These are phyloP conservation scores for Phytopythium boreale DNA, from an alignment of 352 stramenopile species.

Conservation along the genomic window DNA sequence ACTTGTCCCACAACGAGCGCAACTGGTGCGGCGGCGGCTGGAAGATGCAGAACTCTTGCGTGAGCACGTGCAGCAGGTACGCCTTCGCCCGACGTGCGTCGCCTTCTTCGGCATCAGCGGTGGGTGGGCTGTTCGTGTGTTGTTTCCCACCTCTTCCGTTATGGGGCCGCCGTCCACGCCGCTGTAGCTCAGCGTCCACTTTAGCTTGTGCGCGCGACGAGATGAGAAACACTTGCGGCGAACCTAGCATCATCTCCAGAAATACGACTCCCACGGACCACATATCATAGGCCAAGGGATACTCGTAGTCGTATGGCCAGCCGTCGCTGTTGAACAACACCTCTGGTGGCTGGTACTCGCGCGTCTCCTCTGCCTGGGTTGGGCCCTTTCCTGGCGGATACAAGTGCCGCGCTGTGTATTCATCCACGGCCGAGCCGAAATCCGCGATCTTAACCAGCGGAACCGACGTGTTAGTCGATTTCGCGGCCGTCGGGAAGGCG, in stretches of 20 bases:
- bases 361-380: conserved; percentile 89
- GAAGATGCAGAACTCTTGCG: conserved; percentile 84
- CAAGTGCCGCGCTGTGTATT: conserved; percentile 69
- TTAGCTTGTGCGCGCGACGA: conserved; percentile 87
- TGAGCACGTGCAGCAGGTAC: conserved; percentile 78
- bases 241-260: conserved; percentile 94
- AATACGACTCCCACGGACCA: conserved; percentile 95
- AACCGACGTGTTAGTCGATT: conserved; percentile 11
- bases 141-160: conserved; percentile 20
- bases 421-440: conserved; percentile 86
- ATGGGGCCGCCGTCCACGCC: conserved; percentile 18
- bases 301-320: conserved; percentile 54
- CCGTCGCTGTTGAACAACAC: conserved; percentile 66
- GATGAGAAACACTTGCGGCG: conserved; percentile 85
- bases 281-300: conserved; percentile 82
- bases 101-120: neutral
- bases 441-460: conserved; percentile 79
- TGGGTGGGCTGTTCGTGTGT: conserved; percentile 2
- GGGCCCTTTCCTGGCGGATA: conserved; percentile 68
- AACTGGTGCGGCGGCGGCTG: conserved; percentile 55
- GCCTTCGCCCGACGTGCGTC: conserved; percentile 38
- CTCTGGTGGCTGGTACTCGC: conserved; percentile 95
- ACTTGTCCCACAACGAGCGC: conserved; percentile 55
- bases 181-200: conserved; percentile 80
- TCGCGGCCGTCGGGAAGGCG: conserved; percentile 17